Evolutionary conservation across 768 basidiomycete genomes (phyloP).

Genomic region (Boletellus ananiceps): DNA sequence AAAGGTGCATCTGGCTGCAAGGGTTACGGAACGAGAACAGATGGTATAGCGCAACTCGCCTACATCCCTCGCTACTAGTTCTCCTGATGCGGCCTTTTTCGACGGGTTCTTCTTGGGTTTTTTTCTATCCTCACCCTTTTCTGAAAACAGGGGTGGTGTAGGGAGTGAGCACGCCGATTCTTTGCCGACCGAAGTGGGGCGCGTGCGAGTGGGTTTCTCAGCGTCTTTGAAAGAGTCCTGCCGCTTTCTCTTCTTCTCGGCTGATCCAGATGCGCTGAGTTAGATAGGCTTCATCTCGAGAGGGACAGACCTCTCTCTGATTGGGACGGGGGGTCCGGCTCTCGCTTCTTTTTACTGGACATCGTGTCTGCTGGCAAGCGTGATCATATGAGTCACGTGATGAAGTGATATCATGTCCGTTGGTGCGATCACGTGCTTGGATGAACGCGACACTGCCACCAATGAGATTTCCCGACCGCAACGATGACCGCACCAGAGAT

Average conservation of each 20-base stretch:
- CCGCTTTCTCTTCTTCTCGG: constrained; percentile 34
- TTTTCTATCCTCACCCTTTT: no score
- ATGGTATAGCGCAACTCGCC: neutral
- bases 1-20: neutral
- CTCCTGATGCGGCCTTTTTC: no score
- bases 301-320: constrained; percentile 19
- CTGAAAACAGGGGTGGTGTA: no score
- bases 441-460: constrained; percentile 19
- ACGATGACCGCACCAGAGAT: constrained; percentile 17
- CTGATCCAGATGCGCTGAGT: constrained; percentile 3
- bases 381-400: neutral
- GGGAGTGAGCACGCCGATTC: no score
- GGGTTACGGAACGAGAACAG: neutral
- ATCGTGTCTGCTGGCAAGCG: neutral
- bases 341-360: neutral
- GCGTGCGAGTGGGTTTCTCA: neutral
- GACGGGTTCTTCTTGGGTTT: no score
- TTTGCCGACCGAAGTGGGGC: neutral
- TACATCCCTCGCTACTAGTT: neutral
- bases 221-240: constrained; percentile 10
- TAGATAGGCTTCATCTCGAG: neutral
- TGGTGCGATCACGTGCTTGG: constrained; percentile 10
- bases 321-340: constrained; percentile 5
- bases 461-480: constrained; percentile 5
- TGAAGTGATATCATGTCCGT: neutral